Base-by-base conservation (phyloP, 2,329 filamentous ascomycete species). In the Nemania sp. region DNA sequence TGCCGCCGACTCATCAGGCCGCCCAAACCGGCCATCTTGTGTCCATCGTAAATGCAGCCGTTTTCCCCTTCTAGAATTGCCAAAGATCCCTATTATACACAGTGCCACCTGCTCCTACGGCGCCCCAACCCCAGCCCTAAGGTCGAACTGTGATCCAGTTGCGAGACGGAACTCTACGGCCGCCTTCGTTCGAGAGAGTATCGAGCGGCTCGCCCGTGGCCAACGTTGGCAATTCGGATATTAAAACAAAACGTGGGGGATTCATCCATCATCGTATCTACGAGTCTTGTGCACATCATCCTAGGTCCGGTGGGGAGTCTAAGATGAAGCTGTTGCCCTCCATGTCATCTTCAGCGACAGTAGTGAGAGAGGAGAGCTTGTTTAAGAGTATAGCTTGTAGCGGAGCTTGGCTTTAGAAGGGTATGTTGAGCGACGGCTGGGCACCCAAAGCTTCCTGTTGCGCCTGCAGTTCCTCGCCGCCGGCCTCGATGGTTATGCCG, bases 401-500 rank as follows among this genome's bases (percentile, higher is more conserved):
- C 46, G 52, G 54, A 42, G 20, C 51, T 59, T 59, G 35, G 17
- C 54, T 64, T 82, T 88, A 89, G 75, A 89, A 89, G 68, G 87
- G 87, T 73, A 89, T 88, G 77, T 84, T 86, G 66, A 79, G 78
- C 45, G 80, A 75, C 35, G 83, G 76, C 69, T 84, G 81, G 59
- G 79, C 77, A 59, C 82, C 83, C 50, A 83, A 71, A 62, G 77
- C 75, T 76, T 92, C 89, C 77, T 92, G 90, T 79, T 92, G 90
- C 77, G 93, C 89, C 83, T 95, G 90, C 68, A 96, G 81, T 75
- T 96, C 92, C 76, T 96, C 92, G 57, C 88, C 85, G 52, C 88
- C 88, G 54, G 90, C 87, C 81, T 97, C 92, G 68, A 97, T 91
- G 49, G 93, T 96, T 70, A 99, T 91, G 63, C 92, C 92, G 66